Conservation (phyloP, 306 rosid species). For the Casuarina equisetifolia region DNA sequence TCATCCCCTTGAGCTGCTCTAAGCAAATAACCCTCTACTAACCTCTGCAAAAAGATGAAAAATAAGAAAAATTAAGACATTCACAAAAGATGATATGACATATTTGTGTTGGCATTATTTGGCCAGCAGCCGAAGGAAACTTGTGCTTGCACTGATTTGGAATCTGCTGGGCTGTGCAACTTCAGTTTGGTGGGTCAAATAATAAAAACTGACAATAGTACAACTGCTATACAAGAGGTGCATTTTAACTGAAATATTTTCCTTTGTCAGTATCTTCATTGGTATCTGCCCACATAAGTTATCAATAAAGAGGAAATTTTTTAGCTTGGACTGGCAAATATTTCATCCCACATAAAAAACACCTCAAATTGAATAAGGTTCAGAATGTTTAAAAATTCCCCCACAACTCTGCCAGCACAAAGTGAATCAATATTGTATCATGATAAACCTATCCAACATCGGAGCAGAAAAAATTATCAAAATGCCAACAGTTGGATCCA, state of each 20-base stretch:
- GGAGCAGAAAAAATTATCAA: neutral
- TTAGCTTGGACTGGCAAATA: neutral
- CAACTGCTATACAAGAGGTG: neutral
- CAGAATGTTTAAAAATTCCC: neutral
- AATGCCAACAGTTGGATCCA: neutral
- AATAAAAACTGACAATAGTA: neutral
- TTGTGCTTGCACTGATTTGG: neutral
- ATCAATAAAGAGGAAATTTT: neutral
- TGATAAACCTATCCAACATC: neutral
- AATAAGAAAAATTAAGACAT: constrained; percentile 20
- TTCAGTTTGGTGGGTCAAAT: neutral
- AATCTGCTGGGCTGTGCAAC: neutral
- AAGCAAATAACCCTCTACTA: constrained; percentile 95
- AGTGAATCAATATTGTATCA: neutral
- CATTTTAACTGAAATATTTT: neutral
- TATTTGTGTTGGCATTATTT: neutral
- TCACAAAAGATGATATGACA: neutral
- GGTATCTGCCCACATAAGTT: neutral
- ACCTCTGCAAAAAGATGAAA: constrained; percentile 56
- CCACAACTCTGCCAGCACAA: neutral
- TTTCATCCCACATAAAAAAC: neutral
- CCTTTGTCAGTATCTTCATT: neutral
- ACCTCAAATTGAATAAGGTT: neutral
- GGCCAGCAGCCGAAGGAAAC: constrained; percentile 4
- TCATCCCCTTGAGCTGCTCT: constrained; percentile 97